phyloP scores from a whole-genome alignment of 805 yeast species.

The Kuraishia ogatae region DNA sequence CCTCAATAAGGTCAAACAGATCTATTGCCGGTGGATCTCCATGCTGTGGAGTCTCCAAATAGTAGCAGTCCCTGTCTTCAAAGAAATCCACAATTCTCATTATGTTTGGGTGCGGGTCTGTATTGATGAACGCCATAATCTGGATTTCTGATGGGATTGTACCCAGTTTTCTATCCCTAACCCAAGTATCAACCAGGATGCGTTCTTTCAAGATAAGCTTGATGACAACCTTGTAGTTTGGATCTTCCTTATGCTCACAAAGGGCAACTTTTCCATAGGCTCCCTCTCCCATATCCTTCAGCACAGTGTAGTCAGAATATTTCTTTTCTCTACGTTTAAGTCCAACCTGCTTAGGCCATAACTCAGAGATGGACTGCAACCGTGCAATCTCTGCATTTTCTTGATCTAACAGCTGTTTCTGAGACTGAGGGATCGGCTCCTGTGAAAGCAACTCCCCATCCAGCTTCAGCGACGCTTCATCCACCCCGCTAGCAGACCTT shows the following conservation, averaged over 20 bases:
- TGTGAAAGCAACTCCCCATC: constrained; percentile 1
- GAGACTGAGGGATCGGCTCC: constrained; percentile 3
- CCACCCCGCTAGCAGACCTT: background rate
- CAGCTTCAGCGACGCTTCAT: background rate
- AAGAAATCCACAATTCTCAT: constrained; percentile 83
- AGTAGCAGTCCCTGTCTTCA: constrained; percentile 85
- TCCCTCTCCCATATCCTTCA: constrained; percentile 88
- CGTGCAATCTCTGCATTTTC: constrained; percentile 37
- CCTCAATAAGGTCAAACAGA: constrained; percentile 84
- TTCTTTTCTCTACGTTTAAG: constrained; percentile 60
- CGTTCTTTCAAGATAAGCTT: constrained; percentile 89
- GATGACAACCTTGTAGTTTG: constrained; percentile 60
- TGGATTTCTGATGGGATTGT: constrained; percentile 96
- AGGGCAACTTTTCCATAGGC: constrained; percentile 93
- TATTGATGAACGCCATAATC: constrained; percentile 74
- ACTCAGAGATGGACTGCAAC: constrained; percentile 25
- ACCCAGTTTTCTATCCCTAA: constrained; percentile 82
- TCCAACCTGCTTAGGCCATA: constrained; percentile 57
- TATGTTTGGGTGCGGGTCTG: constrained; percentile 79
- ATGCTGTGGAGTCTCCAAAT: constrained; percentile 86
- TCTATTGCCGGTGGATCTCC: constrained; percentile 89
- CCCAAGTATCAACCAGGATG: constrained; percentile 96
- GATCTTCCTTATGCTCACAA: constrained; percentile 59
- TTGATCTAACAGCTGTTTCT: constrained; percentile 21
- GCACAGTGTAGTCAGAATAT: constrained; percentile 57